Conservation (phyloP, 768 basidiomycete species). For the Trametes sanguinea region DNA sequence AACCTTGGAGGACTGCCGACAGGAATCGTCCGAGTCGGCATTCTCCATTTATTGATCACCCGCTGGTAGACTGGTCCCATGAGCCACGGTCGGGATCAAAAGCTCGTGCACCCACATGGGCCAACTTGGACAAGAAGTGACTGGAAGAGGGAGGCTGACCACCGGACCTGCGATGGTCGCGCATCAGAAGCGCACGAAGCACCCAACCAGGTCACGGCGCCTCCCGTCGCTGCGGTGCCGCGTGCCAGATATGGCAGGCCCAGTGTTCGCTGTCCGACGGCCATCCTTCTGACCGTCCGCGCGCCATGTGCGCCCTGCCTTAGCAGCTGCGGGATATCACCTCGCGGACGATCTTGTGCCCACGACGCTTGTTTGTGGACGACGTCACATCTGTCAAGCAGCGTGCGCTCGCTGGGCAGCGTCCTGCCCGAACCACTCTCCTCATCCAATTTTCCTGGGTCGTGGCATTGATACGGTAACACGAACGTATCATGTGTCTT, state of each 20-base stretch:
- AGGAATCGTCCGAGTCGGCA: neutral
- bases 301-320: conserved; percentile 5
- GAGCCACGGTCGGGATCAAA: neutral
- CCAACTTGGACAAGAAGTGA: neutral
- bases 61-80: neutral
- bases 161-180: neutral
- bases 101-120: neutral
- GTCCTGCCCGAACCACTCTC: conserved; percentile 1
- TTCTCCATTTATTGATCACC: neutral
- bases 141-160: neutral
- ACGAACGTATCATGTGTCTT: neutral
- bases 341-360: conserved; percentile 1
- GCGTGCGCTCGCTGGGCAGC: neutral
- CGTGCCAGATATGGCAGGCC: conserved; percentile 9
- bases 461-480: conserved; percentile 1
- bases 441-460: conserved; percentile 5
- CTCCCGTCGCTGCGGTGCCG: conserved; percentile 1
- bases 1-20: neutral
- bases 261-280: conserved; percentile 1
- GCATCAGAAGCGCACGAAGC: conserved; percentile 4
- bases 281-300: neutral
- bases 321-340: conserved; percentile 3
- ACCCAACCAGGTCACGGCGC: conserved; percentile 1
- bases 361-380: neutral
- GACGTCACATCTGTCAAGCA: conserved; percentile 9